Evolutionary conservation across 2,329 filamentous ascomycete species (phyloP), one percentile per base, ranked within the genome.

Genomic region (Microascus cirrosus): DNA sequence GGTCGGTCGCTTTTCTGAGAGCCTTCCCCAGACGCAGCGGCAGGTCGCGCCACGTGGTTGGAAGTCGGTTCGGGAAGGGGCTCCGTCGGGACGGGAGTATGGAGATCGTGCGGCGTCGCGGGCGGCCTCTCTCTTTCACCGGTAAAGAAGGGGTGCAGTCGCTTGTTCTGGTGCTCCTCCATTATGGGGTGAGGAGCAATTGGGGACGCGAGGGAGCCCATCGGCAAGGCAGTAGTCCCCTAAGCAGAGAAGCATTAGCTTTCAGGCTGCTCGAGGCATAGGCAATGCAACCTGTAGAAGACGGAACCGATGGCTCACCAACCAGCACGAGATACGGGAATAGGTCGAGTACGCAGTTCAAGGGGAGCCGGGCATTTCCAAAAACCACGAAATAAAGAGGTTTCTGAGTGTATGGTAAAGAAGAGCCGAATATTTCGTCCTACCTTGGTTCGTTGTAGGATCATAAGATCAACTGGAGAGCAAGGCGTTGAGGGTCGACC

Each of bases 61-160:
- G n/a, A 24, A 20, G n/a, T 24, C 7, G 22, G 45, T 12, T 50
- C 45, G 12, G 7, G 11, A 1, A 2, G 45, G 24, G 45, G 45
- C 7, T 50, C 20, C 12, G 22, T 50, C 45, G 22, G 20, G 20
- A n/a, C 20, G 12, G 45, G 20, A 12, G 11, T 24, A 20, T 22
- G 2, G 22, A 24, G 45, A 2, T 24, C 22, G 45, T 50, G 45
- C 24, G 55, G 18, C 32, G 59, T 57, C 22, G 59, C 25, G 53
- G 66, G 59, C 7, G 53, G 59, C 58, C 68, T 70, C 2, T 39
- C 34, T 15, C 68, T 71, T 10, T 39, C 34, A 4, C 18, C 24
- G 45, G 69, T 64, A 64, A 83, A 83, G 68, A 83, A 82, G 20
- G 81, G 80, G 62, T 83, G 81, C 42, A 83, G 64, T 62, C 78